A percentile compares a stretch with the other conserved stretches of the same genome.
These are phyloP conservation scores for Amylostereum chailletii DNA, from an alignment of 1,284 basidiomycete species.

Conservation along the genomic window DNA sequence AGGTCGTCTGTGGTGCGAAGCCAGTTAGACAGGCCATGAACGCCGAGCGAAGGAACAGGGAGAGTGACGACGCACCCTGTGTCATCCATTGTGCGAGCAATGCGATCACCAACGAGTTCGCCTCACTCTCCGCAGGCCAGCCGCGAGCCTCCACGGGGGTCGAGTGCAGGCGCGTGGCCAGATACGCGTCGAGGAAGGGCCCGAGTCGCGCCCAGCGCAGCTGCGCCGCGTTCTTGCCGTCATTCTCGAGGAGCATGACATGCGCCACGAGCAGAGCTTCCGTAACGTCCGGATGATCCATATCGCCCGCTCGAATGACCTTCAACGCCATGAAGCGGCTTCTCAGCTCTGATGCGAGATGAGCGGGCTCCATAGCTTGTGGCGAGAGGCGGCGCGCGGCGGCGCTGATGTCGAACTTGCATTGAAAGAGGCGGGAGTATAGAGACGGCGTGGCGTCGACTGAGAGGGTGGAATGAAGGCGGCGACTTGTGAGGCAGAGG, in stretches of 20 bases:
- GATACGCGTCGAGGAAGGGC: constrained; percentile 28
- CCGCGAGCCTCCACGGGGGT: constrained; percentile 23
- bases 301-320: neutral
- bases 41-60: constrained; percentile 2
- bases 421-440: neutral
- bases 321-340: neutral
- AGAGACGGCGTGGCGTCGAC: neutral
- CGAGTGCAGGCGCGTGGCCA: constrained; percentile 28
- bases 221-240: constrained; percentile 46
- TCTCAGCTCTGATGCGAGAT: neutral
- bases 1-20: constrained; percentile 20
- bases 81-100: constrained; percentile 40
- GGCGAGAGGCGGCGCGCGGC: neutral
- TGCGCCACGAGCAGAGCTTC: constrained; percentile 49
- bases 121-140: constrained; percentile 40
- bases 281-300: constrained; percentile 19
- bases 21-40: constrained; percentile 2
- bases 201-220: constrained; percentile 37
- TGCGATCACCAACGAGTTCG: constrained; percentile 35
- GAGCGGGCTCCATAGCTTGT: neutral
- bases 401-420: neutral
- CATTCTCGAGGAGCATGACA: constrained; percentile 50
- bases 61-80: constrained; percentile 19
- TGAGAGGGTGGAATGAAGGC: neutral
- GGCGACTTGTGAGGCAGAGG: neutral